A percentile compares a stretch with the other conserved stretches of the same genome.
These are phyloP conservation scores for Mycosarcoma mackinlayi DNA, from an alignment of 1,284 basidiomycete genomes.

Conservation along the genomic window DNA sequence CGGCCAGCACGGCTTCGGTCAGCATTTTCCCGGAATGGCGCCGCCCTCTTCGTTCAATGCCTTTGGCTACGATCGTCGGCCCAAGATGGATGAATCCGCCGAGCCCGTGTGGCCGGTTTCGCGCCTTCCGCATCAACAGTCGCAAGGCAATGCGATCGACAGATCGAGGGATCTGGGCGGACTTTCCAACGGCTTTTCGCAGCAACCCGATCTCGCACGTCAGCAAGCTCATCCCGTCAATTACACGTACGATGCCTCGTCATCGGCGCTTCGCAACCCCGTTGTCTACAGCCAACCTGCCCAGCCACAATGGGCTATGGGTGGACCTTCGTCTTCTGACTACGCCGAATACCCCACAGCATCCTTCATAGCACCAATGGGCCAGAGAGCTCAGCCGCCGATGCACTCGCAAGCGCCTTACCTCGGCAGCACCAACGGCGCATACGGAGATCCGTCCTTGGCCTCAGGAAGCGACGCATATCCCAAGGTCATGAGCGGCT, in stretches of 20 bases:
- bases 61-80: constrained; percentile 26
- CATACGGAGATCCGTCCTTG: constrained; percentile 26
- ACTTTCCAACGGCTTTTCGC: constrained; percentile 20
- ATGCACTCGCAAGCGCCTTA: constrained; percentile 19
- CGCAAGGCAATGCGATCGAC: constrained; percentile 18
- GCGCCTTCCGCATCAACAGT: constrained; percentile 23
- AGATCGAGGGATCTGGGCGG: constrained; percentile 16
- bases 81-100: constrained; percentile 16
- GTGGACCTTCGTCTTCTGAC: constrained; percentile 14
- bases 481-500: constrained; percentile 17
- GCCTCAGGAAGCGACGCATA: constrained; percentile 18
- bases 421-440: constrained; percentile 16
- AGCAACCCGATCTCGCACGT: constrained; percentile 23
- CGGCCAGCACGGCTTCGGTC: constrained; percentile 46
- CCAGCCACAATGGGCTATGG: constrained; percentile 18
- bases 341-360: constrained; percentile 43
- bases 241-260: constrained; percentile 39
- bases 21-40: constrained; percentile 26
- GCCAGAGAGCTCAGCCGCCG: constrained; percentile 12
- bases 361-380: constrained; percentile 24
- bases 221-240: constrained; percentile 16
- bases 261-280: constrained; percentile 34
- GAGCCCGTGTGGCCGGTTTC: constrained; percentile 36
- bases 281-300: constrained; percentile 45
- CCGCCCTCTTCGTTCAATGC: constrained; percentile 22